Conservation (phyloP, 495 filamentous ascomycete species). For the Entonaema liquescens region DNA sequence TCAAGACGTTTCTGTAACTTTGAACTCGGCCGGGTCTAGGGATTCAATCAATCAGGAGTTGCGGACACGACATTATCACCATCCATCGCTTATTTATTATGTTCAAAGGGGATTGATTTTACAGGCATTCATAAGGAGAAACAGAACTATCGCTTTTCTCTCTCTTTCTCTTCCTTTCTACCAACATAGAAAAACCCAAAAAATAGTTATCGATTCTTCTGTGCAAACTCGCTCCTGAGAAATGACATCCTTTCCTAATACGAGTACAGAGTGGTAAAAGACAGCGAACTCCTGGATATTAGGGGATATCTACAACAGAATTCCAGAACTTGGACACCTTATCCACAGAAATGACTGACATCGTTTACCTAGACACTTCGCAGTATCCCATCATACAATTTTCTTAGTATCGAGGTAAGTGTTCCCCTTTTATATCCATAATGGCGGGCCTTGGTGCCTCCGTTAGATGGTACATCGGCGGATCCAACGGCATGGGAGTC, state of each 20-base stretch:
- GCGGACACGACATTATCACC: slow-evolving; percentile 12
- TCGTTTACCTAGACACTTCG: neutral
- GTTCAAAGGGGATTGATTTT: slow-evolving; percentile 12
- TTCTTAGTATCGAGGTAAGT: slow-evolving; percentile 24
- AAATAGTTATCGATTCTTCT: slow-evolving; percentile 11
- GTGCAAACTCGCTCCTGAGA: neutral
- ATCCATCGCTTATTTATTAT: slow-evolving; percentile 23
- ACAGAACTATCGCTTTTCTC: slow-evolving; percentile 35
- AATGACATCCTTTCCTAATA: slow-evolving; percentile 4
- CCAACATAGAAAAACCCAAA: slow-evolving; percentile 27
- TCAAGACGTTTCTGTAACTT: slow-evolving; percentile 27
- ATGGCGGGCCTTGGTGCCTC: neutral
- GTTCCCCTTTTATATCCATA: slow-evolving; percentile 27
- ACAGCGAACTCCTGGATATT: neutral
- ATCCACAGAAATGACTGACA: neutral
- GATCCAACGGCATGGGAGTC: slow-evolving; percentile 16
- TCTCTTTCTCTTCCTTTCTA: slow-evolving; percentile 9
- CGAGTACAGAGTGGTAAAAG: neutral
- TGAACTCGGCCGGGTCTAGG: slow-evolving; percentile 1
- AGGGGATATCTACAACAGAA: slow-evolving; percentile 14
- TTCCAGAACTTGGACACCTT: neutral
- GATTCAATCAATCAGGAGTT: slow-evolving; percentile 19
- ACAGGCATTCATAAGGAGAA: slow-evolving; percentile 29
- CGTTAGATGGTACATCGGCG: slow-evolving; percentile 24
- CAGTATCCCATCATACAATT: neutral